A percentile compares a stretch with the other conserved stretches of the same genome.
phyloP scores from a whole-genome alignment of 2,329 filamentous ascomycete species.

The Aureobasidium musti region DNA sequence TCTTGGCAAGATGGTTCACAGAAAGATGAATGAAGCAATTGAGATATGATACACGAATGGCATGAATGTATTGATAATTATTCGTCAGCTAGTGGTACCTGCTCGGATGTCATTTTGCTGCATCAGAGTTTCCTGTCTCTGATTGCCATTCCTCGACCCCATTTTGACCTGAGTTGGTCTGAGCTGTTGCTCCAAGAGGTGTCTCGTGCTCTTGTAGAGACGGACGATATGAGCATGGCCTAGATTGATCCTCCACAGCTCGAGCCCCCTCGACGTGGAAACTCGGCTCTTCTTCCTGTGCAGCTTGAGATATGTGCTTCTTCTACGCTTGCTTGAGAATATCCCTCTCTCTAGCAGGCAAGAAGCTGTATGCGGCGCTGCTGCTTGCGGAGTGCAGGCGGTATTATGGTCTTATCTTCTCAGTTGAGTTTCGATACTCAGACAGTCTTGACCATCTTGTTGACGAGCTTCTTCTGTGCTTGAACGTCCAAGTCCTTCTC shows the following conservation, averaged over 20 bases:
- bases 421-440: constrained; percentile 29
- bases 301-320: background rate
- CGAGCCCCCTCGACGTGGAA: too few relatives aligned
- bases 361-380: background rate
- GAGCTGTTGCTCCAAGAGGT: background rate
- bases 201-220: background rate
- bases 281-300: background rate
- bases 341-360: background rate
- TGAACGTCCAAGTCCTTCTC: constrained; percentile 63
- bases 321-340: background rate
- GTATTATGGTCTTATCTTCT: background rate
- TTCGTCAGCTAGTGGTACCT: background rate
- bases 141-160: too few relatives aligned
- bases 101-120: background rate
- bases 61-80: background rate
- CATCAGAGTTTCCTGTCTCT: background rate
- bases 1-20: constrained; percentile 18
- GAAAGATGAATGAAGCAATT: background rate
- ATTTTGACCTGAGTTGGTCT: background rate
- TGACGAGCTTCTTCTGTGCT: constrained; percentile 70
- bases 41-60: background rate
- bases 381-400: background rate
- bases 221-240: background rate
- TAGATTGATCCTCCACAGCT: background rate
- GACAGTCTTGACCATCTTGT: constrained; percentile 63